phyloP scores from a whole-genome alignment of 352 stramenopile genomes.

The Phytophthora syringae region DNA sequence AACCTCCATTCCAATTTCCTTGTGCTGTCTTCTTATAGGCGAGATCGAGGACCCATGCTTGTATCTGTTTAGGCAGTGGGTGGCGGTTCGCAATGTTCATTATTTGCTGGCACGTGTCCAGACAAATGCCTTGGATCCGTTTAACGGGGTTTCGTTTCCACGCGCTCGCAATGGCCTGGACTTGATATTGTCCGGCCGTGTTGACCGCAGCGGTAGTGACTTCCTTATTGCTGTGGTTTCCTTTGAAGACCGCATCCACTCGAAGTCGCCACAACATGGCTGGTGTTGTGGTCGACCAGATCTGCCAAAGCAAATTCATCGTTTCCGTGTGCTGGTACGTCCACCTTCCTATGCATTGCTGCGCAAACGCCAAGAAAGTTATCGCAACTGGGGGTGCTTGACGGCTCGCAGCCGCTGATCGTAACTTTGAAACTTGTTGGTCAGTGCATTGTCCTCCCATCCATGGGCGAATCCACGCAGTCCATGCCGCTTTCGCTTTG shows the following conservation, averaged over 20 bases:
- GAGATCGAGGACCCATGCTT: no score
- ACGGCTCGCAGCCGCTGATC: no score
- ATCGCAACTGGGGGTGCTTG: no score
- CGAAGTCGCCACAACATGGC: neutral
- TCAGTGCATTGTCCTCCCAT: no score
- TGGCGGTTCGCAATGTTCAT: neutral
- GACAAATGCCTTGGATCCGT: neutral
- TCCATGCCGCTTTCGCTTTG: neutral
- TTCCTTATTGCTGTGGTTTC: neutral
- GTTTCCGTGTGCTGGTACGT: neutral
- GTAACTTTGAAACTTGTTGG: no score
- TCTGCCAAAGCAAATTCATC: neutral
- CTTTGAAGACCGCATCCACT: neutral
- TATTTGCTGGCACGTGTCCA: neutral
- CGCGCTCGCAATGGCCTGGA: neutral
- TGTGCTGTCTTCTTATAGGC: no score
- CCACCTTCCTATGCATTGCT: neutral
- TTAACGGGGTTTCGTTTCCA: neutral
- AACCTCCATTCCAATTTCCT: no score
- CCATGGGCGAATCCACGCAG: no score
- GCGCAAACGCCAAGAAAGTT: no score
- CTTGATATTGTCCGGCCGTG: neutral
- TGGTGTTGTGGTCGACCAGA: neutral
- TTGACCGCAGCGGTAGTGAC: neutral
- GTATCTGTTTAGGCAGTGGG: no score